Evolutionary conservation across 2,329 filamentous ascomycete species (phyloP), one percentile per base, ranked within the genome.

Genomic region (Harringtonia lauricola): DNA sequence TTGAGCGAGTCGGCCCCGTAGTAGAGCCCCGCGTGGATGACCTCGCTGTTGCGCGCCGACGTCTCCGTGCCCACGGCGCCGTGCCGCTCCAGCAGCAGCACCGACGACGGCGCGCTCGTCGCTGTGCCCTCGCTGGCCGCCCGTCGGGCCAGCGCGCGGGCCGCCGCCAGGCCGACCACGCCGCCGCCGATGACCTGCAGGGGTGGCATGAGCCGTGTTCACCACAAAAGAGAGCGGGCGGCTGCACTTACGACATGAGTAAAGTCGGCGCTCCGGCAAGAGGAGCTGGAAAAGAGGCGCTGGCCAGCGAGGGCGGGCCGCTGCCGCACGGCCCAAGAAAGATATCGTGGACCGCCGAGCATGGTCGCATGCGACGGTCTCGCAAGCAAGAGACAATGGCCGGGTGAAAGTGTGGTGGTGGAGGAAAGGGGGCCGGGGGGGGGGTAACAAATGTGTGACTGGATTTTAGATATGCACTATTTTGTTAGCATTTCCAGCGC

Each of bases 21-120:
- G 72, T 95, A 96, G 50, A 96, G 74, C 14, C 92, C 92, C 1
- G 86, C 92, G 61, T 98, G 92, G 54, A 98, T 94, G 44, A 96
- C 90, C 73, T 96, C 89, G 57, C 84, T 90, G 67, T 95, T 95
- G 52, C 89, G 81, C 51, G 83, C 86, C 49, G 83, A 89, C 1
- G 88, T 95, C 66, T 95, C 89, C 24, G 79, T 90, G 40, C 89
- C 89, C 22, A 85, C 71, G 41, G 74, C 70, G 19, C 70, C 63
- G 67, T 95, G 85, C 22, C 84, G 79, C 63, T 95, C 89, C 2
- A 95, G 77, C 43, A 95, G 68, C 13, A 95, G 71, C 0, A 86
- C 90, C 2, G 76, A 77, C 7, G 72, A 66, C 28, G 77, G 8
- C 21, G 35, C 18, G 2, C 17, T 22, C 12, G 19, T 71, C 67